Percentiles rank a stretch among this genome's conserved stretches.
Conservation (phyloP, 2,329 filamentous ascomycete genomes). For the Trichoderma sp. region DNA sequence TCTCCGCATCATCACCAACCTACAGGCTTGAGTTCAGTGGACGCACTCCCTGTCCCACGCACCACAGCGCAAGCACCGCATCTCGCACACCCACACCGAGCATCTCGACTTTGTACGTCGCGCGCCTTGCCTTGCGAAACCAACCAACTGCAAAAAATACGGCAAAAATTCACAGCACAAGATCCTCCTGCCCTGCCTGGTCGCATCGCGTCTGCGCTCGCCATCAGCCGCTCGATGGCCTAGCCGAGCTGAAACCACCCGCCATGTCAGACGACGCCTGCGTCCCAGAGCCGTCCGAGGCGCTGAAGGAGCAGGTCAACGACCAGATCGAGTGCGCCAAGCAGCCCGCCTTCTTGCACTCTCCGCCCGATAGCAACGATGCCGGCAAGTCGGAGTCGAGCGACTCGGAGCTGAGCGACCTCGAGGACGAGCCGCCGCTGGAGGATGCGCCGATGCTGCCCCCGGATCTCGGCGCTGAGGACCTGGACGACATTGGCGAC, state of each 20-base stretch:
- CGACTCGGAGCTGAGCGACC: slow-evolving; percentile 65
- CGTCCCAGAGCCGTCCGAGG: slow-evolving; percentile 39
- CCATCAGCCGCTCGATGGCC: slow-evolving; percentile 31
- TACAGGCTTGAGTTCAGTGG: slow-evolving; percentile 8
- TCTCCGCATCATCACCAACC: slow-evolving; percentile 26
- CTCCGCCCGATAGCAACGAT: slow-evolving; percentile 63
- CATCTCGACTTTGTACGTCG: slow-evolving; percentile 15
- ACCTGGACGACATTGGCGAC: slow-evolving; percentile 64
- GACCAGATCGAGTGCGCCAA: slow-evolving; percentile 38
- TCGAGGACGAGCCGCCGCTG: slow-evolving; percentile 53
- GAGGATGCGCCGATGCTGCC: slow-evolving; percentile 31
- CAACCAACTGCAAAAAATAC: neutral
- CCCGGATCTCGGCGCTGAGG: slow-evolving; percentile 32
- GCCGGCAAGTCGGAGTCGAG: slow-evolving; percentile 57
- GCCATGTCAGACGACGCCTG: slow-evolving; percentile 57
- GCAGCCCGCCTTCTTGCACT: slow-evolving; percentile 51
- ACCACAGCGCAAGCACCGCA: slow-evolving; percentile 19
- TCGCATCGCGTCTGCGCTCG: slow-evolving; percentile 19
- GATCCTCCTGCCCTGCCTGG: neutral
- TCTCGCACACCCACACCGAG: slow-evolving; percentile 19
- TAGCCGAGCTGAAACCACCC: slow-evolving; percentile 36
- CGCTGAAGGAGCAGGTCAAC: slow-evolving; percentile 28
- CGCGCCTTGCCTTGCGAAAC: slow-evolving; percentile 6
- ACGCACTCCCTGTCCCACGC: slow-evolving; percentile 21
- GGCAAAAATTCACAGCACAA: neutral